Base-by-base conservation (phyloP, 192 early-diverging fungal genomes). In the Linnemannia hyalina region DNA sequence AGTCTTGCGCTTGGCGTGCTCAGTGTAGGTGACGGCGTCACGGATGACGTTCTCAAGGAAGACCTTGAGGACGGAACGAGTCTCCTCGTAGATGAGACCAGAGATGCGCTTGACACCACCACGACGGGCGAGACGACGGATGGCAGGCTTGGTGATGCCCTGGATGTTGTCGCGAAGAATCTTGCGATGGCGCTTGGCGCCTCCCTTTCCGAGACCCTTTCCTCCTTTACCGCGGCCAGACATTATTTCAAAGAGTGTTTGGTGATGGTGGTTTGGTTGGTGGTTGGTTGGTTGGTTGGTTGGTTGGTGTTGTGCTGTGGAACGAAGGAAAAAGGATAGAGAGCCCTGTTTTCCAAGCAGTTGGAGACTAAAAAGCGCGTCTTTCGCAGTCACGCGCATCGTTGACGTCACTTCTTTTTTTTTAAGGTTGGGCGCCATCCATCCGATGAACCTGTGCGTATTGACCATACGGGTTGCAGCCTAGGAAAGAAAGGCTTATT, bases 61-160 rank as follows among this genome's bases (percentile, higher is more conserved):
- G 79, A 95, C 93, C 95, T 99, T 99, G 89, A 99, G 95, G 81
- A 99, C 98, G 82, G 93, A 93, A 88, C 98, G 97, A 90, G 98
- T 99, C 92, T 99, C 98, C 89, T 99, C 98, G 93, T 99, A 99
- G 91, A 99, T 99, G 82, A 99, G 97, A 76, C 98, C 98, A 72
- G 97, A 98, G 94, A 99, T 99, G 95, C 98, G 97, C 96, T 99
- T 99, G 94, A 99, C 98, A 95, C 98, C 98, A 82, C 98, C 98
- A 96, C 98, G 96, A 90, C 98, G 97, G 36, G 98, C 98, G 78
- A 99, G 97, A 96, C 98, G 98, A 90, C 97, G 97, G 89, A 99
- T 99, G 76, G 97, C 97, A 69, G 97, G 97, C 94, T 98, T 98
- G 89, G 97, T 98, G 90, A 98, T 98, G 81, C 97, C 96, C 91